These are phyloP conservation scores for Aspergillus glaucus DNA, from an alignment of 2,329 filamentous ascomycete genomes.

Conservation along the genomic window DNA sequence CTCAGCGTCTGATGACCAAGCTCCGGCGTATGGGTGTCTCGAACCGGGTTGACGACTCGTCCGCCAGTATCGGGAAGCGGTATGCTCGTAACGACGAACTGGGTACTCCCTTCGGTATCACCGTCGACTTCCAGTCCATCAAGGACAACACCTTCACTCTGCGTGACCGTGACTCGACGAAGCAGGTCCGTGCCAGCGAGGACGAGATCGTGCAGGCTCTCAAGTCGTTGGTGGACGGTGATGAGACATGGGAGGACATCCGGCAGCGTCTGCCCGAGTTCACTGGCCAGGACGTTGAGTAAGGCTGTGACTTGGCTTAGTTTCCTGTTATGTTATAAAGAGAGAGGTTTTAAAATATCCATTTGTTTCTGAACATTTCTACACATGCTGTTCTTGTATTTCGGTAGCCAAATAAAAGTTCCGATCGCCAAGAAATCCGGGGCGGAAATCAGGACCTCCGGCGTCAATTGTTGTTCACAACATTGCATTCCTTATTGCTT, in stretches of 20 bases:
- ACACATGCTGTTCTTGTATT: not conserved
- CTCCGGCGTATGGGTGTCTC: constrained; percentile 72
- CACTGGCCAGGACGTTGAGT: constrained; percentile 62
- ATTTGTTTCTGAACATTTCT: constrained; percentile 6
- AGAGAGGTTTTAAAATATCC: constrained; percentile 8
- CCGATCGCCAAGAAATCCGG: not conserved
- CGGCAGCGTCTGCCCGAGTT: constrained; percentile 75
- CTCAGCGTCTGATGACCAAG: constrained; percentile 65
- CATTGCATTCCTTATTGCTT: too few relatives aligned
- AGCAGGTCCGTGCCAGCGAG: constrained; percentile 78
- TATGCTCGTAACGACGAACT: constrained; percentile 94
- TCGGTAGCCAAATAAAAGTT: not conserved
- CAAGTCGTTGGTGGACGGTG: constrained; percentile 56
- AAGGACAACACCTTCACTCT: constrained; percentile 82
- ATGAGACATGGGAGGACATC: constrained; percentile 64
- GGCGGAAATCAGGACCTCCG: too few relatives aligned
- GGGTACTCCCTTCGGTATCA: constrained; percentile 88
- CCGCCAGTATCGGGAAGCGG: constrained; percentile 87
- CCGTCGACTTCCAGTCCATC: constrained; percentile 90
- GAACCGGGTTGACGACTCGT: constrained; percentile 82
- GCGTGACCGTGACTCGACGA: constrained; percentile 82
- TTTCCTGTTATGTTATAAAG: not conserved
- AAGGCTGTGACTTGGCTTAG: constrained; percentile 7
- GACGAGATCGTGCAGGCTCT: constrained; percentile 73
- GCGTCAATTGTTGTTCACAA: too few relatives aligned